Evolutionary conservation across 23 red algal genomes (phyloP), one percentile per base, ranked within the genome.

Genomic region (Cyanidiococcus yangmingshanensis): DNA sequence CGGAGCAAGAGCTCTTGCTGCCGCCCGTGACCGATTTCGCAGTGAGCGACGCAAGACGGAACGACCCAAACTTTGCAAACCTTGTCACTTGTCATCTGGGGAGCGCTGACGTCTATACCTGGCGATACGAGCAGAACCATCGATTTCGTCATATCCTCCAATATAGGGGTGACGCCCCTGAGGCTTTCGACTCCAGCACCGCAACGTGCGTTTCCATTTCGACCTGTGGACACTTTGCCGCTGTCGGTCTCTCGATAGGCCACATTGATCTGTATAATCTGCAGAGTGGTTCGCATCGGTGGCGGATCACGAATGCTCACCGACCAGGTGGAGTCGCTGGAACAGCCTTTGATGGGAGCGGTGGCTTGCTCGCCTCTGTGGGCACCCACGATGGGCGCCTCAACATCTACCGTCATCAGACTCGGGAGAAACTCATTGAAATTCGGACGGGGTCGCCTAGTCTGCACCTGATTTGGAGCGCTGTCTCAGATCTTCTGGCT

Each of bases 21-120:
- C 90, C 90, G 24, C 76, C 76, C 17, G 83, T 89, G 54, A 82
- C 77, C 17, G 77, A 59, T 37, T 58, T 96, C 29, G 92, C 86
- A 0, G 57, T 76, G 18, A 76, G 40, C 7, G 82, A 76, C 57
- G 40, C 81, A 17, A 50, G 87, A 24, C 37, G 77, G 25, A 79
- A 82, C 38, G 92, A 96, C 77, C 40, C 74, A 15, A 87, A 96
- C 7, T 90, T 96, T 82, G 92, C 87, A 1, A 90, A 90, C 37
- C 79, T 90, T 41, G 92, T 90, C 0, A 96, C 87, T 1, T 57
- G 83, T 57, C 92, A 96, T 68, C 77, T 80, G 30, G 83, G 80
- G 18, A 38, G 59, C 17, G 24, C 58, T 39, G 77, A 75, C 25
- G 87, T 82, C 27, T 96, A 89, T 67, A 90, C 87, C 50, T 96